phyloP scores from a whole-genome alignment of 2,329 filamentous ascomycete species.

The Setomelanomma holmii region DNA sequence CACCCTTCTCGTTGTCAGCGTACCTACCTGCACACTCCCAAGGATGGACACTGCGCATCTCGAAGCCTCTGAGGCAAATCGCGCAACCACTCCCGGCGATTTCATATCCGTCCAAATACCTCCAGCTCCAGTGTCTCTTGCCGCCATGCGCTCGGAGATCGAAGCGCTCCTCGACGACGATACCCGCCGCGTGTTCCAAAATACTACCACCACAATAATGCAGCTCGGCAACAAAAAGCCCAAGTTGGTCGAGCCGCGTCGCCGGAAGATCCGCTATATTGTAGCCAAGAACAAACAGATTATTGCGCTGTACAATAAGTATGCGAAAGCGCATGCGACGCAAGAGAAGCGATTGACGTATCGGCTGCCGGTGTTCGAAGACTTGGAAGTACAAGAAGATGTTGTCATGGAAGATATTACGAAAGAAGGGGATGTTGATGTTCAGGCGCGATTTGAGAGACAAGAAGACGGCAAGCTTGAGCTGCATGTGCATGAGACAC shows the following conservation, averaged over 20 bases:
- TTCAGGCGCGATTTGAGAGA: background rate
- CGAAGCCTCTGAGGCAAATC: background rate
- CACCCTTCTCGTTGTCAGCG: too few species aligned
- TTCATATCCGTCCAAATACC: background rate
- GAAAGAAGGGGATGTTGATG: background rate
- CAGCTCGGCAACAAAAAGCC: background rate
- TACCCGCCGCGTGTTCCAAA: background rate
- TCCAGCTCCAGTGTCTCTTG: background rate
- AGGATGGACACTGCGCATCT: background rate
- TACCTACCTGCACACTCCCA: too few species aligned
- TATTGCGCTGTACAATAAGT: background rate
- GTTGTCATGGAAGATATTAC: background rate
- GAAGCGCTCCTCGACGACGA: background rate
- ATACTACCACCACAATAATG: background rate
- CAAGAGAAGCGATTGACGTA: constrained; percentile 1
- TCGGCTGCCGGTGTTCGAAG: background rate
- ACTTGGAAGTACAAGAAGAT: background rate
- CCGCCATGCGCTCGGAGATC: background rate
- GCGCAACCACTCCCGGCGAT: background rate
- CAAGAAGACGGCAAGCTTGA: background rate
- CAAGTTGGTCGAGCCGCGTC: background rate
- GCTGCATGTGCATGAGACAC: background rate
- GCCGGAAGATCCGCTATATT: background rate
- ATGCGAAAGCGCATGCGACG: background rate
- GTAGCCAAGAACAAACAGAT: background rate